Evolutionary conservation across 148 eudicot species (phyloP).

Genomic region (Talinum fruticosum): DNA sequence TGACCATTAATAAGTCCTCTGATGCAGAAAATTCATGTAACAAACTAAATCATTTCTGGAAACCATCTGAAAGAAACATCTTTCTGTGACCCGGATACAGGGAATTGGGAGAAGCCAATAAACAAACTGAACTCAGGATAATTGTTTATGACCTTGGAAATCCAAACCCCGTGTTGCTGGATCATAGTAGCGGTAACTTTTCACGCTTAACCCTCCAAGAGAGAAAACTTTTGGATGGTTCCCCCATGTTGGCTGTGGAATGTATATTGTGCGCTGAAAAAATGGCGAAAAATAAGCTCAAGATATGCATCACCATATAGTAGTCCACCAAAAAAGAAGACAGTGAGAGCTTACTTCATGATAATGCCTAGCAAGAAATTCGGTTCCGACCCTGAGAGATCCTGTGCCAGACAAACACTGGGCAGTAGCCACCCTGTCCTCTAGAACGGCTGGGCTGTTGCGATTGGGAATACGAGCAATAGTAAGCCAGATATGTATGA

Average conservation of each 20-base stretch:
- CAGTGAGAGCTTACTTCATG: slow-evolving; percentile 54
- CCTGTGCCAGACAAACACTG: slow-evolving; percentile 98
- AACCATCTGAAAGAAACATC: background rate
- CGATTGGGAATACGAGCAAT: slow-evolving; percentile 15
- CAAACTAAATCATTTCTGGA: background rate
- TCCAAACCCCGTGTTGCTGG: slow-evolving; percentile 85
- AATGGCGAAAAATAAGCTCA: slow-evolving; percentile 3
- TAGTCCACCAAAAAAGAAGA: slow-evolving; percentile 6
- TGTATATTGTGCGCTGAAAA: slow-evolving; percentile 70
- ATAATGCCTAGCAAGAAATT: slow-evolving; percentile 87
- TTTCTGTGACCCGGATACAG: background rate
- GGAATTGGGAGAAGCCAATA: background rate
- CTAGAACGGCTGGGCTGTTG: slow-evolving; percentile 78
- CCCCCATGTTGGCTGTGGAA: slow-evolving; percentile 95
- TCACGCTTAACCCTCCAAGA: slow-evolving; percentile 73
- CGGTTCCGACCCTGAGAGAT: slow-evolving; percentile 88
- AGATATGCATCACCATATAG: slow-evolving; percentile 3
- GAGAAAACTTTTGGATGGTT: slow-evolving; percentile 81
- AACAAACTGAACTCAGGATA: background rate
- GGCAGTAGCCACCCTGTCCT: slow-evolving; percentile 81
- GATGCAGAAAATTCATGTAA: background rate
- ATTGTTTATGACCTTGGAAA: slow-evolving; percentile 55
- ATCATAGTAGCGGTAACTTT: slow-evolving; percentile 82
- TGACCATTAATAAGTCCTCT: background rate
- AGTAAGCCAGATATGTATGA: slow-evolving; percentile 12